Conservation (phyloP, 2,329 filamentous ascomycete genomes). For the Aureobasidium uvarum region DNA sequence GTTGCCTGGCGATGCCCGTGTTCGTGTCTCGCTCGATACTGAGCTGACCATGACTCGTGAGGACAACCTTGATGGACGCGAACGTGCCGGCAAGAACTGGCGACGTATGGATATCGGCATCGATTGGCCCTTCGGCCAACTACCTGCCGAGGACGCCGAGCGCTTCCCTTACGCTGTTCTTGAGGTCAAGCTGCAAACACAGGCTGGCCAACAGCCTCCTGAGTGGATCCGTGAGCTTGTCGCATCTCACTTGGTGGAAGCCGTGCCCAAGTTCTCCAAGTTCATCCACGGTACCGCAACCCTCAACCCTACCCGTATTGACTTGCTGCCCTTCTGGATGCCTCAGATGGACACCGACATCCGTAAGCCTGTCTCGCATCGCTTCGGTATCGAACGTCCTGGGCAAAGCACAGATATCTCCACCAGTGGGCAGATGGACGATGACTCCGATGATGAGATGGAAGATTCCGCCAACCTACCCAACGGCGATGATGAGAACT, state of each 20-base stretch:
- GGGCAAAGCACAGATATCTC: conserved; percentile 70
- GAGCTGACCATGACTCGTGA: conserved; percentile 94
- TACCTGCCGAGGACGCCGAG: conserved; percentile 79
- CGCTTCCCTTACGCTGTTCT: conserved; percentile 94
- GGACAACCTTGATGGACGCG: conserved; percentile 83
- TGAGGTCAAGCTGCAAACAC: conserved; percentile 96
- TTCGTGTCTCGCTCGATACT: conserved; percentile 94
- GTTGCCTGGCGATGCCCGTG: conserved; percentile 89
- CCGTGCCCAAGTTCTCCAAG: conserved; percentile 99
- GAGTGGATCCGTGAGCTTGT: conserved; percentile 96
- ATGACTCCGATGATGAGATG: conserved; percentile 67
- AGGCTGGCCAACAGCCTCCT: conserved; percentile 89
- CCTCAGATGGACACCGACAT: conserved; percentile 99
- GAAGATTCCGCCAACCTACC: conserved; percentile 50
- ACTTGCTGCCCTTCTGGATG: conserved; percentile 94
- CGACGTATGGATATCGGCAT: conserved; percentile 96
- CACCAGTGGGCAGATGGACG: conserved; percentile 74
- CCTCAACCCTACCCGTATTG: conserved; percentile 81
- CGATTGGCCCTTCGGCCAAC: conserved; percentile 87
- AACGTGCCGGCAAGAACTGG: conserved; percentile 84
- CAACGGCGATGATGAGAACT: conserved; percentile 44
- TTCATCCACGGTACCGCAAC: conserved; percentile 95
- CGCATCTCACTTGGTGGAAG: conserved; percentile 90
- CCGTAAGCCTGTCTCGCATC: conserved; percentile 81
- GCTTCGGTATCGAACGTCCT: conserved; percentile 85